A percentile compares a stretch with the other conserved stretches of the same genome.
phyloP scores from a whole-genome alignment of 441 rosid genomes.

The Brassica hybrid region DNA sequence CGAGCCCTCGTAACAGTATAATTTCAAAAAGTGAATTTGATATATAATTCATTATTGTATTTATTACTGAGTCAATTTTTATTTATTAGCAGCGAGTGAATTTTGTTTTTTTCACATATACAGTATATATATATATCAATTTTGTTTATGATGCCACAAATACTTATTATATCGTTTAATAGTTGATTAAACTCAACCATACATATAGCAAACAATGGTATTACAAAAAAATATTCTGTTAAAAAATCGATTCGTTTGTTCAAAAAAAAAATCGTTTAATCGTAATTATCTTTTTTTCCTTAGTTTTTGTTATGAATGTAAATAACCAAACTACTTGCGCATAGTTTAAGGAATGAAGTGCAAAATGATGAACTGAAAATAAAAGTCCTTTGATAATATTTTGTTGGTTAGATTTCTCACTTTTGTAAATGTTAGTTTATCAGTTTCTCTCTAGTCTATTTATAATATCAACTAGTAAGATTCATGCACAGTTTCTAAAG shows the following conservation, averaged over 20 bases:
- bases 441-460: neutral
- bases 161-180: constrained; percentile 6
- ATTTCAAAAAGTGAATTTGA: neutral
- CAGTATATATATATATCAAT: neutral
- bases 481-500: too few species aligned
- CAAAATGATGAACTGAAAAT: neutral
- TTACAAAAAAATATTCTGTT: too few species aligned
- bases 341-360: neutral
- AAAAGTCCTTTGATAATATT: too few species aligned
- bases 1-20: neutral
- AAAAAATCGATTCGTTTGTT: too few species aligned
- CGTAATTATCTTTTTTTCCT: neutral
- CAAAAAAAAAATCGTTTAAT: neutral
- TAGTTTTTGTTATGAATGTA: too few species aligned
- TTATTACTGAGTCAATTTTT: neutral
- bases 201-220: too few species aligned
- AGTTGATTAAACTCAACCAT: too few species aligned
- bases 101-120: neutral
- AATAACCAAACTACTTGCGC: neutral
- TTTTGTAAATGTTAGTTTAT: too few species aligned
- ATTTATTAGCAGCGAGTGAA: neutral
- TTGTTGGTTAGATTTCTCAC: too few species aligned
- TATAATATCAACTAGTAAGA: constrained; percentile 1
- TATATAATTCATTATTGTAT: neutral
- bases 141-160: constrained; percentile 1